Evolutionary conservation across 2,329 filamentous ascomycete species (phyloP).

Genomic region (Aspergillus aculeatus): DNA sequence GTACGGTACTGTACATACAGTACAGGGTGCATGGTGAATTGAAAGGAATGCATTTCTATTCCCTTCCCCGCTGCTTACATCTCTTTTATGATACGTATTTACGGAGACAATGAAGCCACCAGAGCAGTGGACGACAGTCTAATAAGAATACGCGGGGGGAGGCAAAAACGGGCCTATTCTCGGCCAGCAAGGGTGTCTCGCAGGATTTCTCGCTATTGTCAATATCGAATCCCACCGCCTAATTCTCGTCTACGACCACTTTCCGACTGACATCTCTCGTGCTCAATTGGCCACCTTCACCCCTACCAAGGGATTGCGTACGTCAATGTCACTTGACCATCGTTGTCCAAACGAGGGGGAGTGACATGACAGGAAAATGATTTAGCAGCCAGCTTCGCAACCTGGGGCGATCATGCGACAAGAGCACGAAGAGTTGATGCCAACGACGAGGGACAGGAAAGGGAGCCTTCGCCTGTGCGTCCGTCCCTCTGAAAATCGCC

Average conservation of each 20-base stretch:
- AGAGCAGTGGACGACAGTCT: not conserved
- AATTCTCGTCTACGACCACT: no score
- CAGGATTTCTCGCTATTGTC: no score
- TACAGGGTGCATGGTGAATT: not conserved
- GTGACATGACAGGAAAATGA: not conserved
- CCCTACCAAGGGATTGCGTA: not conserved
- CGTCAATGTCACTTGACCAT: not conserved
- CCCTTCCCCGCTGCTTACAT: not conserved
- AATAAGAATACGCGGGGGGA: not conserved
- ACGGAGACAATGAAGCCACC: no score
- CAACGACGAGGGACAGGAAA: not conserved
- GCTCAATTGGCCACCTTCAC: not conserved
- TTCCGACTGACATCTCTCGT: not conserved
- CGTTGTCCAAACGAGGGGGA: not conserved
- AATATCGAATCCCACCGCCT: no score
- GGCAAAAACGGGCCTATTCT: no score
- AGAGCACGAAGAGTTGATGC: not conserved
- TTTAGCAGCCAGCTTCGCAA: not conserved
- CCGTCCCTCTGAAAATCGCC: no score
- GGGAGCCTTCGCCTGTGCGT: no score
- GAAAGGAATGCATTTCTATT: not conserved
- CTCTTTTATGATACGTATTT: not conserved
- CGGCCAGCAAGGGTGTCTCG: no score
- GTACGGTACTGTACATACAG: not conserved
- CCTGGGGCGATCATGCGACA: not conserved